A percentile compares a stretch with the other conserved stretches of the same genome.
phyloP scores from a whole-genome alignment of 2,329 filamentous ascomycete species.

The Monilinia fructigena region DNA sequence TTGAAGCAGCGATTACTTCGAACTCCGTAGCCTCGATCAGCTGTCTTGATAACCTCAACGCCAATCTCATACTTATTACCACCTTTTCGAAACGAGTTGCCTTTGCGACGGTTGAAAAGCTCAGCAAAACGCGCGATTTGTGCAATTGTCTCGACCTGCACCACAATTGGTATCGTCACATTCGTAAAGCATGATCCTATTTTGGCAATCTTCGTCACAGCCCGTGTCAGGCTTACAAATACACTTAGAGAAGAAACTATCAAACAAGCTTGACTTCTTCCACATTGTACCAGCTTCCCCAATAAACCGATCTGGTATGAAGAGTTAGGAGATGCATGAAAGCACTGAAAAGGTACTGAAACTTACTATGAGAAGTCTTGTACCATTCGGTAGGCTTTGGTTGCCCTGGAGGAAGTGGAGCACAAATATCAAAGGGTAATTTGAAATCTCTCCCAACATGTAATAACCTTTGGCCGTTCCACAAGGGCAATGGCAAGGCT shows the following conservation, averaged over 20 bases:
- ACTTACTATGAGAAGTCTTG: conserved; percentile 85
- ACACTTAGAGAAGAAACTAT: conserved; percentile 74
- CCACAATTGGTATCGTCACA: conserved; percentile 90
- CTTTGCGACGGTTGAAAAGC: conserved; percentile 69
- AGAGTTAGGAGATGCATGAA: conserved; percentile 26
- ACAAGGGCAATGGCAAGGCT: conserved; percentile 74
- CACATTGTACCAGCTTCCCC: conserved; percentile 78
- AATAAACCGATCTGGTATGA: conserved; percentile 74
- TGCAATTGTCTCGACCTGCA: conserved; percentile 69
- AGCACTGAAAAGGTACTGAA: not conserved
- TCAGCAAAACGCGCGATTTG: conserved; percentile 89
- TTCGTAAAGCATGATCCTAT: conserved; percentile 95
- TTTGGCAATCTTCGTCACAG: conserved; percentile 88
- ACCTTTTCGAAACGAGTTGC: conserved; percentile 39
- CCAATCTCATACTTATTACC: conserved; percentile 88
- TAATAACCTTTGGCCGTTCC: conserved; percentile 68
- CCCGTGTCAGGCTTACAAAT: conserved; percentile 75
- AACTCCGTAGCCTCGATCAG: conserved; percentile 85
- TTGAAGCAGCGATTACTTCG: conserved; percentile 85
- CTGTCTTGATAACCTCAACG: conserved; percentile 91
- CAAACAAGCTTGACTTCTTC: conserved; percentile 73
- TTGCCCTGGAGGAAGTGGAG: conserved; percentile 79
- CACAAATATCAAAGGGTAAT: conserved; percentile 86
- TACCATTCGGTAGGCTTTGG: conserved; percentile 92
- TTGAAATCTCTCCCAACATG: conserved; percentile 78